Conservation (phyloP, 306 rosid genomes). For the Corylus avellana region DNA sequence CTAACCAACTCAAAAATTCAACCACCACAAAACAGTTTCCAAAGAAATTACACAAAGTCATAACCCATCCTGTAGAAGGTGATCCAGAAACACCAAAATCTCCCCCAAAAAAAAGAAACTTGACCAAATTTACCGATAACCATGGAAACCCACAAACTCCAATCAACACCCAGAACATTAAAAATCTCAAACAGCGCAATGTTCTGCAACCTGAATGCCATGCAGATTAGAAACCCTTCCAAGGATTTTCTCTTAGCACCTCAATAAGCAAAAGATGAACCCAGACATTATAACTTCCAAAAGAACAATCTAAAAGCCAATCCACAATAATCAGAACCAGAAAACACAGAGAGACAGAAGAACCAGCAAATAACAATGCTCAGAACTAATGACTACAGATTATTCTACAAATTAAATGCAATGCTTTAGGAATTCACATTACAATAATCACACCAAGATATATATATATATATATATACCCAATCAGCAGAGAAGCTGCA, state of each 20-base stretch:
- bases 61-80: background rate
- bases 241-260: conserved; percentile 21
- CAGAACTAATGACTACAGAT: background rate
- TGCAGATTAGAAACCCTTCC: conserved; percentile 26
- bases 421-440: background rate
- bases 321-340: no score
- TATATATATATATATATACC: background rate
- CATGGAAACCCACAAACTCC: conserved; percentile 30
- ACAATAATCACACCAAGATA: background rate
- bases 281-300: background rate
- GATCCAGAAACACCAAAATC: conserved; percentile 17
- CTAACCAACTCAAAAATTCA: conserved; percentile 26
- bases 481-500: no score
- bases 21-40: conserved; percentile 2
- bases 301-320: no score
- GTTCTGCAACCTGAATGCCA: conserved; percentile 15
- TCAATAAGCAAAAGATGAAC: conserved; percentile 18
- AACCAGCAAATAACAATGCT: conserved; percentile 1
- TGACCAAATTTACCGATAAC: conserved; percentile 24
- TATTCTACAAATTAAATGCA: background rate
- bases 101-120: conserved; percentile 8
- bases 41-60: conserved; percentile 17
- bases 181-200: conserved; percentile 9
- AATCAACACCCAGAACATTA: conserved; percentile 31
- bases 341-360: no score